A percentile compares a stretch with the other conserved stretches of the same genome.
These are phyloP conservation scores for Tylopilus rubrobrunneus DNA, from an alignment of 768 basidiomycete genomes.

Conservation along the genomic window DNA sequence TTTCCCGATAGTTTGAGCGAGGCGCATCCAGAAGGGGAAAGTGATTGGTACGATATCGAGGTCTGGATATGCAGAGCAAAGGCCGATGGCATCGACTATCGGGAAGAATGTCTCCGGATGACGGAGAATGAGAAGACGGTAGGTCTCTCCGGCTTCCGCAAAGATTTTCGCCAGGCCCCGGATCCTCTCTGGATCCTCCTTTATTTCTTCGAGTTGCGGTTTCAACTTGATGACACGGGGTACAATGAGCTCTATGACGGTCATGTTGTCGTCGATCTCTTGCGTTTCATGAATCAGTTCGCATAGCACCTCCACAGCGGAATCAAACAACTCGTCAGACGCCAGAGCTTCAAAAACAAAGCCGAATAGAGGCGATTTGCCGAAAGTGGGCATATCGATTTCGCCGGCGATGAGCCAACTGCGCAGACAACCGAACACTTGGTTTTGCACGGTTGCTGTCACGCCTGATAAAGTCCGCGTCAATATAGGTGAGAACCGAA, in stretches of 20 bases:
- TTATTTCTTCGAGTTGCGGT: slow-evolving; percentile 51
- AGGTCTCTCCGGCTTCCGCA: slow-evolving; percentile 97
- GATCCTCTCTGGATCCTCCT: slow-evolving; percentile 84
- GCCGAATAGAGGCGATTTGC: slow-evolving; percentile 73
- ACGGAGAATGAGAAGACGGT: slow-evolving; percentile 80
- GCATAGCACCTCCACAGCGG: slow-evolving; percentile 87
- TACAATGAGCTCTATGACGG: slow-evolving; percentile 82
- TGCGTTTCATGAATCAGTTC: slow-evolving; percentile 98
- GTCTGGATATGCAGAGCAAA: slow-evolving; percentile 88
- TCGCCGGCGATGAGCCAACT: slow-evolving; percentile 91
- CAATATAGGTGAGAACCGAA: background rate
- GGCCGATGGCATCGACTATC: slow-evolving; percentile 89
- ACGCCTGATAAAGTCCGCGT: slow-evolving; percentile 60
- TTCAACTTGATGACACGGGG: slow-evolving; percentile 79
- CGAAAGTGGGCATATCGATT: slow-evolving; percentile 57
- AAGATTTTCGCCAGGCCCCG: slow-evolving; percentile 89
- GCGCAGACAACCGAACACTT: slow-evolving; percentile 80
- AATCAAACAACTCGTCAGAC: slow-evolving; percentile 86
- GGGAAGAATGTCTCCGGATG: slow-evolving; percentile 94
- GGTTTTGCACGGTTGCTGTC: slow-evolving; percentile 69
- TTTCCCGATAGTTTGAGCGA: slow-evolving; percentile 87
- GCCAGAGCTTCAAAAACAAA: slow-evolving; percentile 81
- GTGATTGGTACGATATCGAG: slow-evolving; percentile 97
- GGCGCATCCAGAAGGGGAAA: slow-evolving; percentile 97
- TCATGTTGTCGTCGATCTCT: slow-evolving; percentile 92